Base-by-base conservation (phyloP, 2,329 filamentous ascomycete genomes). In the Stromatinia cepivora region DNA sequence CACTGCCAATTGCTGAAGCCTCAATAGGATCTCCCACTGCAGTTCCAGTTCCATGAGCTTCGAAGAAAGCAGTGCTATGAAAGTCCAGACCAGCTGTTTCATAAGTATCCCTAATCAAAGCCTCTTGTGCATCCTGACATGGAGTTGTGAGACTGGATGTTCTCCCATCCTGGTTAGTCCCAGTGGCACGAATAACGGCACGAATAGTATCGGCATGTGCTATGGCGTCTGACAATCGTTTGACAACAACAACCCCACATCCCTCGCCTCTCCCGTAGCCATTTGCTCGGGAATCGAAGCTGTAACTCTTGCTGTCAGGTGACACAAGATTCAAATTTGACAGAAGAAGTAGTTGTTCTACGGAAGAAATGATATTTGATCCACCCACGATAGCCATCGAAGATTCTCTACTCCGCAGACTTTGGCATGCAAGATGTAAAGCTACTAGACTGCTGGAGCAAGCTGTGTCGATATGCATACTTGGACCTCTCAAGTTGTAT, bases 221-320 rank as follows among this genome's bases (percentile, higher is more conserved):
- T 7, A 90, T 72, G 1, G 88, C 88, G 75, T 87, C 84, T 10
- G 81, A 79, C 0, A 90, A 78, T 2, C 82, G 82, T 77, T 90
- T 90, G 57, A 91, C 74, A 4, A 89, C 73, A 1, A 90, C 76
- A 22, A 85, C 81, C 0, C 82, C 86, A 39, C 86, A 80, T 0
- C 87, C 88, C 73, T 91, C 88, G 1, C 87, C 88, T 52, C 87
- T 81, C 0, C 84, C 86, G 73, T 90, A 91, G 0, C 88, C 88
- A 70, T 87, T 84, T 34, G 87, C 88, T 1, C 82, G 80, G 28
- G 81, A 74, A 71, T 90, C 87, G 72, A 87, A 89, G 3, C 80
- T 78, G 66, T 84, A 84, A 71, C 83, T 85, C 13, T 79, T 75
- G 1, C 82, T 81, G 77, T 71, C 72, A 34, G 68, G 62, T 9